phyloP scores from a whole-genome alignment of 2,329 filamentous ascomycete genomes.

The Incumbomyces delicatus region DNA sequence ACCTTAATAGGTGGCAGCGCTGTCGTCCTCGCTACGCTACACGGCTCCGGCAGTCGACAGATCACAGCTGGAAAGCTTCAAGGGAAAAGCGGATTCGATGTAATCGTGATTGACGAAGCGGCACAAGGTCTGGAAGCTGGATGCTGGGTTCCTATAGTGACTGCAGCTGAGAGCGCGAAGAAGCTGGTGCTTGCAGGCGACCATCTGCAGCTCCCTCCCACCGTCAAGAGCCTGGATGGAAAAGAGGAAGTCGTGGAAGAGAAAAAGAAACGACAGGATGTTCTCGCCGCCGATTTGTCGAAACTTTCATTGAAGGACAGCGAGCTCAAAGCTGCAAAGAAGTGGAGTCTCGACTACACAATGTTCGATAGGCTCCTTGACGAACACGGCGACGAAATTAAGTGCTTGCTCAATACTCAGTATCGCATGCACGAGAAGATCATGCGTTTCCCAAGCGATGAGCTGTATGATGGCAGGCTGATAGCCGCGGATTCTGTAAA shows the following conservation, averaged over 20 bases:
- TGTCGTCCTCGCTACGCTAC: constrained; percentile 84
- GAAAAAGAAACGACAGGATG: constrained; percentile 33
- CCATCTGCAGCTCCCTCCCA: constrained; percentile 87
- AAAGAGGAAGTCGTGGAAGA: constrained; percentile 26
- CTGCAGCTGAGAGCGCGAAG: constrained; percentile 44
- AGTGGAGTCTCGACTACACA: constrained; percentile 69
- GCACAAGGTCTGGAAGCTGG: constrained; percentile 93
- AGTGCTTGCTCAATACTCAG: constrained; percentile 90
- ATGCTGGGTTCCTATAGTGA: constrained; percentile 85
- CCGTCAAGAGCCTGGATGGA: constrained; percentile 58
- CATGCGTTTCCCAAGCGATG: constrained; percentile 85
- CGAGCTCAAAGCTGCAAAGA: constrained; percentile 31
- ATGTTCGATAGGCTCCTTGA: constrained; percentile 81
- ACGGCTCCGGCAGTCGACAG: constrained; percentile 59
- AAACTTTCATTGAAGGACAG: constrained; percentile 26
- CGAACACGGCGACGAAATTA: constrained; percentile 73
- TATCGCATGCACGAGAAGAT: constrained; percentile 97
- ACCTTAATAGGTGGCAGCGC: constrained; percentile 67
- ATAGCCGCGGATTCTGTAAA: constrained; percentile 73
- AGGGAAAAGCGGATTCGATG: constrained; percentile 72
- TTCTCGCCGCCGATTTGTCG: constrained; percentile 29
- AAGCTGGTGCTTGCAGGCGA: constrained; percentile 91
- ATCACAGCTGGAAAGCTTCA: constrained; percentile 50
- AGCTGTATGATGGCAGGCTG: constrained; percentile 74
- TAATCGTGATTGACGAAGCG: constrained; percentile 91